Conservation (phyloP, 2,329 filamentous ascomycete genomes). For the Sclerotiophoma versabilis region DNA sequence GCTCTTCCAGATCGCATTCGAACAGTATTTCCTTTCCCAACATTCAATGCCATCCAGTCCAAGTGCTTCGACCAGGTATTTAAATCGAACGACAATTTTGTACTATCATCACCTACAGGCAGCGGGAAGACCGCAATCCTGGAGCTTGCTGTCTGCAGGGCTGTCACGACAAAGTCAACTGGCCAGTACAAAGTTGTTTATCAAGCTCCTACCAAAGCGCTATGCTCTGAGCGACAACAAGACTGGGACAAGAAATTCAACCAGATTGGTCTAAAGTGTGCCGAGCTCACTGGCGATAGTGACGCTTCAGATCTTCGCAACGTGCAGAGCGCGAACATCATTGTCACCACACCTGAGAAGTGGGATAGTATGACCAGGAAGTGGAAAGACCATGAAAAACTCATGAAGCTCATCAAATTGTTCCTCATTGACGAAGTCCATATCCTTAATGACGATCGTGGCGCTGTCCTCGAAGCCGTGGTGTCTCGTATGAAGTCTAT, state of each 20-base stretch:
- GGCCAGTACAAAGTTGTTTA: slow-evolving; percentile 82
- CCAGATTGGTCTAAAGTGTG: slow-evolving; percentile 70
- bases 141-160: slow-evolving; percentile 80
- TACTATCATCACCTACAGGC: slow-evolving; percentile 81
- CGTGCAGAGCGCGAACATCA: slow-evolving; percentile 78
- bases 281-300: slow-evolving; percentile 84
- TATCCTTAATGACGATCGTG: slow-evolving; percentile 79
- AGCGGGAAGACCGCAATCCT: slow-evolving; percentile 85
- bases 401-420: slow-evolving; percentile 77
- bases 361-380: slow-evolving; percentile 90
- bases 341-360: slow-evolving; percentile 88
- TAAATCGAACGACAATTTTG: slow-evolving; percentile 74
- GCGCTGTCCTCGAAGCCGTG: slow-evolving; percentile 81
- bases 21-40: slow-evolving; percentile 72
- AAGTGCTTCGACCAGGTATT: slow-evolving; percentile 76
- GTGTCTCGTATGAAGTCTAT: slow-evolving; percentile 88
- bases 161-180: slow-evolving; percentile 64
- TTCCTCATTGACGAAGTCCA: slow-evolving; percentile 90
- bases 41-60: slow-evolving; percentile 85
- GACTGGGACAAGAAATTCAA: slow-evolving; percentile 82
- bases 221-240: slow-evolving; percentile 77
- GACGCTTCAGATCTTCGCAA: slow-evolving; percentile 69
- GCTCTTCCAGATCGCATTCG: slow-evolving; percentile 74
- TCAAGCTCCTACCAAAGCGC: slow-evolving; percentile 82
- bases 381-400: slow-evolving; percentile 79